Base-by-base conservation (phyloP, 495 filamentous ascomycete genomes). In the Talaromyces wortmannii region DNA sequence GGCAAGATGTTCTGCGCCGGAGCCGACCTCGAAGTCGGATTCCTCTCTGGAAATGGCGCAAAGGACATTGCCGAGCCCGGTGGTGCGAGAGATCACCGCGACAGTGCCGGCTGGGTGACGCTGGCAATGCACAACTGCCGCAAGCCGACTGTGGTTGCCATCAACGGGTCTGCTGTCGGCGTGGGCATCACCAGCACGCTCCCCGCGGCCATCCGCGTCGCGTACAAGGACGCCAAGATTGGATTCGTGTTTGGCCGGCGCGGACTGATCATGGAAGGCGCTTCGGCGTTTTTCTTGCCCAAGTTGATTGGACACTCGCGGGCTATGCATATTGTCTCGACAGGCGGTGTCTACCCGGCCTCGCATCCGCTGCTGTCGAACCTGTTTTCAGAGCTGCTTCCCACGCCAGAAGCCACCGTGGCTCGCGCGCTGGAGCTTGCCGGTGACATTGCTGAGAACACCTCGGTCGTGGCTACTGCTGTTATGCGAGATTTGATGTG, bases 121-220 rank as follows among this genome's bases (percentile, higher is more conserved):
- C 67, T 85, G 23, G 81, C 80, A 13, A 83, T 85, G 57, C 74
- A 83, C 62, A 57, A 68, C 53, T 86, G 82, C 67, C 69, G 67
- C 48, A 86, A 85, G 59, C 82, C 83, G 46, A 80, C 81, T 18
- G 77, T 86, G 58, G 81, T 70, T 11, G 83, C 83, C 4, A 68
- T 84, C 17, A 78, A 84, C 57, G 83, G 83, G 15, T 75, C 75
- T 51, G 83, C 83, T 13, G 83, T 83, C 2, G 83, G 82, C 8
- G 72, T 85, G 13, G 83, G 83, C 10, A 83, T 85, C 57, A 85
- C 83, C 30, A 81, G 83, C 79, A 82, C 79, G 8, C 69, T 86
- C 11, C 81, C 83, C 16, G 76, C 77, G 59, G 74, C 68, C 44
- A 77, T 85, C 48, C 67, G 82, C 60, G 67, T 86, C 48, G 79